Percentiles rank a stretch among this genome's conserved stretches.
Conservation (phyloP, 345 rosid species). For the Pistacia vera region DNA sequence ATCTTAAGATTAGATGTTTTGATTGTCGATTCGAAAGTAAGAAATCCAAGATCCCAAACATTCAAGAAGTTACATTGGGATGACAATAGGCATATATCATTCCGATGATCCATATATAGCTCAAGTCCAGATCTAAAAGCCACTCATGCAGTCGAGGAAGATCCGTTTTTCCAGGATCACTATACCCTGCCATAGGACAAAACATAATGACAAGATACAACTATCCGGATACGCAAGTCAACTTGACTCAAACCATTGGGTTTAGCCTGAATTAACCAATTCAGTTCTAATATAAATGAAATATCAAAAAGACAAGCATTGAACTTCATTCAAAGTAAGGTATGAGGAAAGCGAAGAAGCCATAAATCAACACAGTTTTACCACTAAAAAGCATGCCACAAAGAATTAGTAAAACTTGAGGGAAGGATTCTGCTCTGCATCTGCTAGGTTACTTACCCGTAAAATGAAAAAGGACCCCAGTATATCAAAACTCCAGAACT, state of each 20-base stretch:
- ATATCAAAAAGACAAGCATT: conserved; percentile 2
- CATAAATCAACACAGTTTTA: not conserved
- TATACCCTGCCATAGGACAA: conserved; percentile 57
- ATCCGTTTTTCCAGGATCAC: conserved; percentile 91
- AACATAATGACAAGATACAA: conserved; percentile 2
- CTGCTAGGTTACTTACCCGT: conserved; percentile 46
- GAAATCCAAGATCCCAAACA: not conserved
- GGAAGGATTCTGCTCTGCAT: not conserved
- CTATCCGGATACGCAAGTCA: conserved; percentile 11
- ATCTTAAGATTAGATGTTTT: conserved; percentile 19
- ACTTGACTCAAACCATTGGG: not conserved
- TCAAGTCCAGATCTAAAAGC: conserved; percentile 99
- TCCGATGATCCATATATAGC: conserved; percentile 95
- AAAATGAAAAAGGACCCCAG: conserved; percentile 80
- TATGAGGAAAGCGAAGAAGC: not conserved
- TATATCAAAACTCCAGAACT: conserved; percentile 76
- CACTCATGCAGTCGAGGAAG: conserved; percentile 85
- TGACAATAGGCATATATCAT: conserved; percentile 96
- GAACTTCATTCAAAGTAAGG: not conserved
- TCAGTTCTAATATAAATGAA: not conserved
- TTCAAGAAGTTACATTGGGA: conserved; percentile 65
- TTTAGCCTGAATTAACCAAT: not conserved
- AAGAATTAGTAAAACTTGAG: not conserved
- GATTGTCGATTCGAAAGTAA: conserved; percentile 1
- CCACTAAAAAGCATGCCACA: not conserved